phyloP scores from a whole-genome alignment of 768 basidiomycete genomes.

The Paxillus rubicundulus region DNA sequence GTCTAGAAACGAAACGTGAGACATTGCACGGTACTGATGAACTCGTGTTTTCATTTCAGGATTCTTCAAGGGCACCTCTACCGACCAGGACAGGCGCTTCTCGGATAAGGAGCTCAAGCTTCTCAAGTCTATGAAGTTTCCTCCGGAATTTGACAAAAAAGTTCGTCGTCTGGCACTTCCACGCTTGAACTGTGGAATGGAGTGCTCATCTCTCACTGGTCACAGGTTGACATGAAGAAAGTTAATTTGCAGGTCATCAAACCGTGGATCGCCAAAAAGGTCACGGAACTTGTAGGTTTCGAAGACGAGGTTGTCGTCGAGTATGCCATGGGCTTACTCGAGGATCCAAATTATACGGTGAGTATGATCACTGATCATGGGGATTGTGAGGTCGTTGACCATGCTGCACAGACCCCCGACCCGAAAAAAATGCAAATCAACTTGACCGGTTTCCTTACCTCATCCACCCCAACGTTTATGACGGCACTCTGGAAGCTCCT shows the following conservation, averaged over 20 bases:
- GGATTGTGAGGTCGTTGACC: not conserved
- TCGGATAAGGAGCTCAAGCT: constrained; percentile 93
- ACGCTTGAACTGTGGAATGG: not conserved
- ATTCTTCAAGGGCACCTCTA: constrained; percentile 89
- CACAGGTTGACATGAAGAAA: constrained; percentile 90
- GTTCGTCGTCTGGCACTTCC: constrained; percentile 32
- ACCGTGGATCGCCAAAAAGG: constrained; percentile 94
- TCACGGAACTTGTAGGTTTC: constrained; percentile 85
- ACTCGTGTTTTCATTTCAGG: constrained; percentile 39
- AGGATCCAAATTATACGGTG: constrained; percentile 83
- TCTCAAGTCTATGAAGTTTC: constrained; percentile 88
- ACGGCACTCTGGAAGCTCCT: constrained; percentile 82
- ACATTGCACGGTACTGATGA: constrained; percentile 10
- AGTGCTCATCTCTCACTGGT: not conserved
- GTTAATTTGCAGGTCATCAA: constrained; percentile 90
- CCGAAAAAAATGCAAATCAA: constrained; percentile 95
- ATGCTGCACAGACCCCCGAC: constrained; percentile 66
- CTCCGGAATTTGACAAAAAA: constrained; percentile 85
- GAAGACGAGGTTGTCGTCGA: constrained; percentile 98
- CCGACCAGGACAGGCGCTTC: constrained; percentile 90
- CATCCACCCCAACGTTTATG: constrained; percentile 88
- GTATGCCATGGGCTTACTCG: constrained; percentile 92
- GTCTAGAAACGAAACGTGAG: constrained; percentile 24
- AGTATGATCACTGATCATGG: constrained; percentile 20
- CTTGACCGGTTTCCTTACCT: constrained; percentile 88